Conservation (phyloP, 176 grass and related monocot genomes). For the Phragmites australis region DNA sequence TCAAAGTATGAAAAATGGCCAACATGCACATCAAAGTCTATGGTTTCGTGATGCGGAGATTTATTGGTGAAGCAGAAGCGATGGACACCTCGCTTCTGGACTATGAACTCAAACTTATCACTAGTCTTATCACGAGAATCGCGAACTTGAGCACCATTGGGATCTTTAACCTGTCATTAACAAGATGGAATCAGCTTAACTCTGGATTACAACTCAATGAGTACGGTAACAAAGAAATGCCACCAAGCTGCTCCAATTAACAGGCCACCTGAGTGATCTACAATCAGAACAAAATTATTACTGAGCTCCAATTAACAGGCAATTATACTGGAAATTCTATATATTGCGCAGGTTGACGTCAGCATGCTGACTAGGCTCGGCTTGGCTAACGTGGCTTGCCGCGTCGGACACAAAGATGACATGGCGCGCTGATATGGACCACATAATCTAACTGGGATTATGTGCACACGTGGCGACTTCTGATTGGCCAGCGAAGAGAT, state of each 20-base stretch:
- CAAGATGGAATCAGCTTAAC: constrained; percentile 12
- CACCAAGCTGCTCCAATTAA: neutral
- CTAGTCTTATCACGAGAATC: constrained; percentile 86
- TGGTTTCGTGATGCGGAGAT: constrained; percentile 92
- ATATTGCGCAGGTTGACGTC: too few species aligned
- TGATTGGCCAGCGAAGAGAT: too few species aligned
- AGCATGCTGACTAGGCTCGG: too few species aligned
- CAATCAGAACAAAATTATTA: constrained; percentile 3
- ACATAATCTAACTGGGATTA: too few species aligned
- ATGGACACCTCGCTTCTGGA: constrained; percentile 82
- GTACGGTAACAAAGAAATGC: neutral
- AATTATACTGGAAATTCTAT: too few species aligned
- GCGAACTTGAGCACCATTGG: constrained; percentile 64
- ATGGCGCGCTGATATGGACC: too few species aligned
- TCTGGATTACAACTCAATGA: neutral
- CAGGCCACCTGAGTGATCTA: neutral
- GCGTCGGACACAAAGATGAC: too few species aligned
- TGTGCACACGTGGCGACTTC: too few species aligned
- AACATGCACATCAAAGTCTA: constrained; percentile 96
- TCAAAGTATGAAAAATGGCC: constrained; percentile 94
- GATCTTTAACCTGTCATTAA: constrained; percentile 73
- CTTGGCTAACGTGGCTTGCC: too few species aligned
- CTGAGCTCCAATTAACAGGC: too few species aligned
- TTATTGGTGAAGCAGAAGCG: constrained; percentile 94
- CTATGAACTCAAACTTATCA: constrained; percentile 95